Evolutionary conservation across 441 rosid species (phyloP).

Genomic region (Populus trichocarpa): DNA sequence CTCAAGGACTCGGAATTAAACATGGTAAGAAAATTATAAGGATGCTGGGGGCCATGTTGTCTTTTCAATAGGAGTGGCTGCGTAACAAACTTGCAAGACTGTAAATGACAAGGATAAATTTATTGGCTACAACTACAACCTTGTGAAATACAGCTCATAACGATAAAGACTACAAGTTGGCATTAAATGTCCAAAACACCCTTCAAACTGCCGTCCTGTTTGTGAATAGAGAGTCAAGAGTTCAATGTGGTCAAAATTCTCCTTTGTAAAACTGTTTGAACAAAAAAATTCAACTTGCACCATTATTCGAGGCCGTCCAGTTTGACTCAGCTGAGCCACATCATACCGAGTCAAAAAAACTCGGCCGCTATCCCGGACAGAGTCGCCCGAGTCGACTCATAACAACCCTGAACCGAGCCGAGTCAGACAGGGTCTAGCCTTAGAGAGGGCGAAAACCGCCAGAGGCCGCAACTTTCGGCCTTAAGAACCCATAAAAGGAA

Average conservation of each 20-base stretch:
- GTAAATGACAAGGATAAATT: conserved; percentile 10
- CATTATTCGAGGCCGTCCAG: conserved; percentile 31
- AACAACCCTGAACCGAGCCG: conserved; percentile 10
- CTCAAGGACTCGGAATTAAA: conserved; percentile 16
- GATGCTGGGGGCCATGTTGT: conserved; percentile 10
- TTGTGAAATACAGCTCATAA: conserved; percentile 55
- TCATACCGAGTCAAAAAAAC: conserved; percentile 17
- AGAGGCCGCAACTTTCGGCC: not conserved
- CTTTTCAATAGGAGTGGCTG: not conserved
- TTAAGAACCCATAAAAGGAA: conserved; percentile 7
- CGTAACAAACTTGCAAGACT: not conserved
- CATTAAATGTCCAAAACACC: conserved; percentile 28
- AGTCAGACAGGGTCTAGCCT: conserved; percentile 19
- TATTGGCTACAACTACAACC: conserved; percentile 36
- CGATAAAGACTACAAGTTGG: conserved; percentile 3
- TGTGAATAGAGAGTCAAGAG: not conserved
- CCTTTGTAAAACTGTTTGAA: conserved; percentile 18
- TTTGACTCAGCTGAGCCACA: conserved; percentile 33
- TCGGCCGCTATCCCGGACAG: conserved; percentile 1
- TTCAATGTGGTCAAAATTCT: conserved; percentile 34
- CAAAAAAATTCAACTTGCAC: conserved; percentile 16
- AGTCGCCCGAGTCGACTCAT: conserved; percentile 25
- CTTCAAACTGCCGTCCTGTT: conserved; percentile 5
- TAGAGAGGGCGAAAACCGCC: not conserved
- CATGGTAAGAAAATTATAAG: not conserved